Base-by-base conservation (phyloP, 805 yeast species). In the Nakazawaea wyomingensis region DNA sequence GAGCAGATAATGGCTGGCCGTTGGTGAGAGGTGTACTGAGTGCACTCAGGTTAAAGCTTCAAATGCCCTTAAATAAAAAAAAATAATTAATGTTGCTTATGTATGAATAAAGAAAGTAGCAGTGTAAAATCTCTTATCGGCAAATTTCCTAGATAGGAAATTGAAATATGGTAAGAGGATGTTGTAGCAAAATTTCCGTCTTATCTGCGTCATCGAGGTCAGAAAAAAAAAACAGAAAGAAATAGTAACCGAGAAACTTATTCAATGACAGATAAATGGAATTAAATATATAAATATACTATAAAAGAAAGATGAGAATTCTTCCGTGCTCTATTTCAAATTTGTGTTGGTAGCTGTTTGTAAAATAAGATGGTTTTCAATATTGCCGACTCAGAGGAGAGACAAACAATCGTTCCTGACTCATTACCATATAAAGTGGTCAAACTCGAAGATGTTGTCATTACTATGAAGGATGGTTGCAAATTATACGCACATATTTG, bases 1-100 rank as follows among this genome's bases (percentile, higher is more conserved):
- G 91, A 68, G 72, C 73, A 44, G 93, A 85, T 61, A 82, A 81
- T 50, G 93, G 95, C n/a, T 74, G 79, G 70, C 84, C 84, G 38
- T 71, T 85, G 53, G 66, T 84, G 34, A 77, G 72, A 54, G 80
- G 78, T 31, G 78, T 80, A 16, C 26, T 62, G 14, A 54, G 56
- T 29, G 63, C 73, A 19, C 51, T 69, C n/a, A 26, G n/a, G 6
- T 35, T 30, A 24, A 30, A 30, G 17, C 18, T 30, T 16, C 14
- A 9, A 9, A 13, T n/a, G 16, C 17, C 3, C 21, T 33, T 33
- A 10, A 13, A 13, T 9, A 18, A n/a, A 11, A 8, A 33, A 13
- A n/a, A n/a, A n/a, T n/a, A n/a, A n/a, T n/a, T n/a, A n/a, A n/a
- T n/a, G n/a, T n/a, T n/a, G n/a, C n/a, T n/a, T n/a, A n/a, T n/a